Base-by-base conservation (phyloP, 495 filamentous ascomycete genomes). In the Barbatosphaeria neglecta region DNA sequence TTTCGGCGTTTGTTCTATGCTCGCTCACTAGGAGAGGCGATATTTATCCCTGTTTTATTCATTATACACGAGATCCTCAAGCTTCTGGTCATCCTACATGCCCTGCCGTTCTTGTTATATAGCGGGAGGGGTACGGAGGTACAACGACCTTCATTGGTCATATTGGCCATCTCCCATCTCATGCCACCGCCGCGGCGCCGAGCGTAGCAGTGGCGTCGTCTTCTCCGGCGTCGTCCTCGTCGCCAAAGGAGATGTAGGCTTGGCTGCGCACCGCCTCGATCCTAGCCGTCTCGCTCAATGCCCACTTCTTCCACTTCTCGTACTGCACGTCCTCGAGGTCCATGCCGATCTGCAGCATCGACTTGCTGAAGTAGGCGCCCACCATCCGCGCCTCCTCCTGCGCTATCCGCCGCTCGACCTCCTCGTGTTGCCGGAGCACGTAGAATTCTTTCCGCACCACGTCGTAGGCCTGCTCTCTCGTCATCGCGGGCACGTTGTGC, bases 381-480 rank as follows among this genome's bases (percentile, higher is more conserved):
- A 81, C 82, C 50, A 81, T 76, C 51, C 84, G 68, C 9, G 92
- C 92, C 66, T 98, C 92, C 66, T 98, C 92, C 19, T 76, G 74
- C 1, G 89, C 87, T 54, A 97, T 79, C 53, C 89, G 77, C 48
- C 80, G 77, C 65, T 92, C 80, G 38, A 92, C 78, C 45, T 96
- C 89, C 57, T 93, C 81, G 51, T 79, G 66, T 47, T 95, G 77
- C 46, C 90, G 82, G 47, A 89, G 61, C 43, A 71, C 69, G 66
- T 97, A 97, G 67, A 98, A 95, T 64, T 98, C 92, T 52, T 80
- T 80, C 24, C 93, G 82, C 17, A 86, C 89, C 39, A 69, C 73
- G 68, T 96, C 89, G 67, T 97, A 98, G n/a, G 90, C 87, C 50
- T 67, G 50, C 13, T 69, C 68, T 59, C 76, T 73, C 31, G 70